phyloP scores from a whole-genome alignment of 2,329 filamentous ascomycete species.

The Pseudovirgaria hyperparasitica region DNA sequence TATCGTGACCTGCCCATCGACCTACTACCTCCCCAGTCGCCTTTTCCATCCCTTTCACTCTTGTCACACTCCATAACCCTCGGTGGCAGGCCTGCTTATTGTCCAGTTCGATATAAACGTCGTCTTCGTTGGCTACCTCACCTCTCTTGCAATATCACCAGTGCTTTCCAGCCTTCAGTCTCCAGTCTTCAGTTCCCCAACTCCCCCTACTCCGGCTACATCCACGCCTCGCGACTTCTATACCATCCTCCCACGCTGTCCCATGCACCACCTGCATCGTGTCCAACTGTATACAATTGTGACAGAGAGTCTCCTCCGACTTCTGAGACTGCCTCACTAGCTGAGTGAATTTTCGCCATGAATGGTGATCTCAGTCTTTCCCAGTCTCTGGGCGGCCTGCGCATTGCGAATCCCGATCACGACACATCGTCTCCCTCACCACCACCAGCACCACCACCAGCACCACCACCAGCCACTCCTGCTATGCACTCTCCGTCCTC shows the following conservation, averaged over 20 bases:
- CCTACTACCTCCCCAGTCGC: no score
- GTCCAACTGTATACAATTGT: slow-evolving; percentile 16
- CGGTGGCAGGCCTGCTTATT: no score
- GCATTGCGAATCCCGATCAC: slow-evolving; percentile 93
- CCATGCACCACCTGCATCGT: slow-evolving; percentile 11
- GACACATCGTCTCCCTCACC: slow-evolving; percentile 28
- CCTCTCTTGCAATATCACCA: no score
- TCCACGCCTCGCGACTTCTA: slow-evolving; percentile 4
- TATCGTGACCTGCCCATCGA: no score
- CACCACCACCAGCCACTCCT: neutral
- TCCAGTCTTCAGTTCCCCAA: slow-evolving; percentile 1
- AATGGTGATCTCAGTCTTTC: slow-evolving; percentile 87
- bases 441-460: slow-evolving; percentile 11
- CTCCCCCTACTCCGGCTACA: slow-evolving; percentile 5
- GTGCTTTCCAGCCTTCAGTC: no score
- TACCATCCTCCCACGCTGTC: neutral
- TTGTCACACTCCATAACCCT: no score
- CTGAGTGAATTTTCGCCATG: no score
- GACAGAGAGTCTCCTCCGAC: no score
- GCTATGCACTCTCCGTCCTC: slow-evolving; percentile 12
- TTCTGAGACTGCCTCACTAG: no score
- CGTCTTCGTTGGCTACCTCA: no score
- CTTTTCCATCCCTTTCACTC: no score
- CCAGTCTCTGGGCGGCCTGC: slow-evolving; percentile 81
- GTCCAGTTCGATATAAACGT: no score